Percentiles rank a stretch among this genome's conserved stretches.
These are phyloP conservation scores for Mycena polygramma DNA, from an alignment of 768 basidiomycete genomes.

Conservation along the genomic window DNA sequence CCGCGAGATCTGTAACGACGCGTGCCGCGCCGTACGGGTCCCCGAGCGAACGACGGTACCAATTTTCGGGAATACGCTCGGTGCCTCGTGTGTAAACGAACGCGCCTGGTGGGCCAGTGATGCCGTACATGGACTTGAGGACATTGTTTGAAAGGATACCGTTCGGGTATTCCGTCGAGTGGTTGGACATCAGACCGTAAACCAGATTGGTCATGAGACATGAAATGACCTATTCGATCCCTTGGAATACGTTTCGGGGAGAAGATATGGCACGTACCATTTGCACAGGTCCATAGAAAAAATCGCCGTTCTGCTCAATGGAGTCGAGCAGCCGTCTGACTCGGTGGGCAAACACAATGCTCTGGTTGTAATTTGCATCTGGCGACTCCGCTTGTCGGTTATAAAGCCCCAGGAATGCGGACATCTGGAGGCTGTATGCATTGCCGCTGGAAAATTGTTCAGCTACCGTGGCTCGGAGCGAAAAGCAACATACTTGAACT, in stretches of 20 bases:
- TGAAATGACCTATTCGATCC: not conserved
- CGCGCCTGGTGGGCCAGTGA: not conserved
- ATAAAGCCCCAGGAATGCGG: not conserved
- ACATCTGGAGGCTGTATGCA: not conserved
- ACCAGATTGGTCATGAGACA: not conserved
- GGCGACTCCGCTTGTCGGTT: not conserved
- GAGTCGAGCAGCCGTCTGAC: not conserved
- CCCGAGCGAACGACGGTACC: slow-evolving; percentile 4
- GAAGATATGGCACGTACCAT: not conserved
- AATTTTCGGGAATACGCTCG: not conserved
- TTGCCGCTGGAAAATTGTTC: not conserved
- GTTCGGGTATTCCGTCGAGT: not conserved
- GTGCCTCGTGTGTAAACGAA: not conserved
- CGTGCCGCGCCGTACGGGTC: not conserved
- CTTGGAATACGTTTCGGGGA: not conserved
- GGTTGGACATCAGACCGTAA: slow-evolving; percentile 3
- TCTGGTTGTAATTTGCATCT: not conserved
- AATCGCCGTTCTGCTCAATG: not conserved
- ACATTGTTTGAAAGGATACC: not conserved
- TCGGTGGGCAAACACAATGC: not conserved
- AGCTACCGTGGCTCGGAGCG: not conserved
- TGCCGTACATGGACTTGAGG: slow-evolving; percentile 10
- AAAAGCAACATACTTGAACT: slow-evolving; percentile 1
- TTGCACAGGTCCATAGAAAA: not conserved
- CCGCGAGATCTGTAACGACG: not conserved